phyloP scores from a whole-genome alignment of 441 rosid species.

The Erodium trifolium region DNA sequence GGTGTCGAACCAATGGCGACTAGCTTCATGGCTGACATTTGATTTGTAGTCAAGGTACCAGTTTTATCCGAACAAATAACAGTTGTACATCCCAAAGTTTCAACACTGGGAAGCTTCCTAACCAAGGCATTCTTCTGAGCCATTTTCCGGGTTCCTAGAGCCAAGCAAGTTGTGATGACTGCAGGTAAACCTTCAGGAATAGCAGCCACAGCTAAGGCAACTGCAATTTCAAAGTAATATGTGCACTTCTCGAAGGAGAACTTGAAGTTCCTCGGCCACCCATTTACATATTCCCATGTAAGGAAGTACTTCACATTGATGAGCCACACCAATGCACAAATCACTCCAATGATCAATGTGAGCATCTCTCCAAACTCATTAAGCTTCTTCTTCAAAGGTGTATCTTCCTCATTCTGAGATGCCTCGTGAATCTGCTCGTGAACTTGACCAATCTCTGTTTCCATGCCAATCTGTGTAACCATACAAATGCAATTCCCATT shows the following conservation, averaged over 20 bases:
- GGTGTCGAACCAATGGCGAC: conserved; percentile 27
- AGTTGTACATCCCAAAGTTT: too few relatives aligned
- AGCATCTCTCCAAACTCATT: too few relatives aligned
- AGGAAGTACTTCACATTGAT: conserved; percentile 16
- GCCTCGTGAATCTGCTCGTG: conserved; percentile 36
- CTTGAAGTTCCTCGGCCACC: conserved; percentile 38
- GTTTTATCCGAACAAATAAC: conserved; percentile 16
- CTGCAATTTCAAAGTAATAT: too few relatives aligned
- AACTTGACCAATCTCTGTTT: conserved; percentile 38
- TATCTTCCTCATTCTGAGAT: conserved; percentile 35
- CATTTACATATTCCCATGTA: conserved; percentile 34
- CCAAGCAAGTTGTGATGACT: conserved; percentile 43
- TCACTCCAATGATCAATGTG: too few relatives aligned
- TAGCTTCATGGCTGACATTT: conserved; percentile 38
- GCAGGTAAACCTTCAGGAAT: conserved; percentile 33
- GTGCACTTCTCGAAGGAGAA: conserved; percentile 41
- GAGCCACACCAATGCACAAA: too few relatives aligned
- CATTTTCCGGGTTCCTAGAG: conserved; percentile 33
- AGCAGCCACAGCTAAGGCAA: too few relatives aligned
- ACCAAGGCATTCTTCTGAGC: too few relatives aligned
- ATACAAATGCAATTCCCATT: conserved; percentile 35
- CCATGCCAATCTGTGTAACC: conserved; percentile 40
- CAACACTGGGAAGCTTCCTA: too few relatives aligned
- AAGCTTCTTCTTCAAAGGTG: too few relatives aligned
- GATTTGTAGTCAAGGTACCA: conserved; percentile 44